Base-by-base conservation (phyloP, 23 red algal species). In the Rhodosorus marinus region DNA sequence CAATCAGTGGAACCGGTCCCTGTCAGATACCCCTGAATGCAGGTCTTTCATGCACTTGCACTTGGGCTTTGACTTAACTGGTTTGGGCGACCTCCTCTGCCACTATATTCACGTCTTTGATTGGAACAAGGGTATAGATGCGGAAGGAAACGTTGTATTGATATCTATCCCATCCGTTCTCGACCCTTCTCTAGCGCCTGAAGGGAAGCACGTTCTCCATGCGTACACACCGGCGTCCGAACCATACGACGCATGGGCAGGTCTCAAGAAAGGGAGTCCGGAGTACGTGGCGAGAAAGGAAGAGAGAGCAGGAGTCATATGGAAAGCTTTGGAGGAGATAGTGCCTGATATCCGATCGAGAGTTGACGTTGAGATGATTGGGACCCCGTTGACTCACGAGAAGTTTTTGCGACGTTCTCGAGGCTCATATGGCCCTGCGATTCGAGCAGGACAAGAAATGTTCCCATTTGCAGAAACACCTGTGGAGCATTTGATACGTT, bases 221-320 rank as follows among this genome's bases (percentile, higher is more conserved):
- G 83, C 83, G 11, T 92, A 92, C 40, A 72, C 72, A 8, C 83
- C 83, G 5, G 83, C 83, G 6, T 80, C 83, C 3, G 83, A 92
- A 42, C 83, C 73, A 20, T 92, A 64, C 41, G 65, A 27, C 8
- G 29, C 29, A 7, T 92, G 72, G 72, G 34, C 55, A 4, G 17
- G n/a, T 5, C 40, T 92, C 45, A 46, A 59, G 29, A 49, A 29
- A n/a, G 52, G 77, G 29, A 52, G 64, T 5, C 23, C 23, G 5
- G n/a, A 8, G 40, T 87, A 87, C 34, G 60, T 63, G 32, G 54
- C 51, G 1, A 51, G 63, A 6, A 87, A 87, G 61, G 40, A 55
- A 11, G 63, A 60, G 52, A 60, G 60, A 46, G 70, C 60, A 1
- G 48, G 60, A 66, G 58, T 66, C 25, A 34, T 87, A 54, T 59